phyloP scores from a whole-genome alignment of 2,329 filamentous ascomycete species.

The Calonectria henricotiae region DNA sequence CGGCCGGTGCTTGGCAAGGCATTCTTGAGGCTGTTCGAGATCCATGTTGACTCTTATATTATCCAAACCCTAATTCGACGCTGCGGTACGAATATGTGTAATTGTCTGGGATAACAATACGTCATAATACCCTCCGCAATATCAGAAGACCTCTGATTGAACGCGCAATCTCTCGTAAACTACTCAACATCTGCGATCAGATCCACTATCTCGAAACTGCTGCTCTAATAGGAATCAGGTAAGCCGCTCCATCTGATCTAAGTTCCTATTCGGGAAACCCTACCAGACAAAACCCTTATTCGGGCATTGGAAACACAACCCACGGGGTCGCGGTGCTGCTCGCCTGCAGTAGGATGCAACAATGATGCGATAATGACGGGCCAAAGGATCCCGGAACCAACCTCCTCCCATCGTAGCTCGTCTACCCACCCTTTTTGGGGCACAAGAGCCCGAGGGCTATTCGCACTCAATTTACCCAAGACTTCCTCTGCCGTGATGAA shows the following conservation, averaged over 20 bases:
- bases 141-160: slow-evolving; percentile 10
- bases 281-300: not conserved
- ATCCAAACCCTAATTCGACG: slow-evolving; percentile 24
- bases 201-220: not conserved
- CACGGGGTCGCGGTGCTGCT: not conserved
- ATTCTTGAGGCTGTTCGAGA: slow-evolving; percentile 23
- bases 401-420: not conserved
- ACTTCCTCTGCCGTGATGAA: slow-evolving; percentile 1
- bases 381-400: slow-evolving; percentile 1
- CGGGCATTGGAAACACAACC: not conserved
- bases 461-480: slow-evolving; percentile 19
- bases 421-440: not conserved
- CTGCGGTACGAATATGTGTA: slow-evolving; percentile 7
- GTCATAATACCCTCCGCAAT: not conserved
- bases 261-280: not conserved
- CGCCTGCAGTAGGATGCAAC: slow-evolving; percentile 6
- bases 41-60: slow-evolving; percentile 17
- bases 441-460: not conserved
- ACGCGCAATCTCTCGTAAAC: slow-evolving; percentile 15
- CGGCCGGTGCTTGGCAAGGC: slow-evolving; percentile 23
- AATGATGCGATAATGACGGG: not conserved
- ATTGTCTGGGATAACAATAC: slow-evolving; percentile 4
- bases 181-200: not conserved
- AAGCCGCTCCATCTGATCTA: slow-evolving; percentile 1
- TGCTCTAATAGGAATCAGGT: slow-evolving; percentile 7